A percentile compares a stretch with the other conserved stretches of the same genome.
These are phyloP conservation scores for Pseudogymnoascus sp. DNA, from an alignment of 2,329 filamentous ascomycete genomes.

Conservation along the genomic window DNA sequence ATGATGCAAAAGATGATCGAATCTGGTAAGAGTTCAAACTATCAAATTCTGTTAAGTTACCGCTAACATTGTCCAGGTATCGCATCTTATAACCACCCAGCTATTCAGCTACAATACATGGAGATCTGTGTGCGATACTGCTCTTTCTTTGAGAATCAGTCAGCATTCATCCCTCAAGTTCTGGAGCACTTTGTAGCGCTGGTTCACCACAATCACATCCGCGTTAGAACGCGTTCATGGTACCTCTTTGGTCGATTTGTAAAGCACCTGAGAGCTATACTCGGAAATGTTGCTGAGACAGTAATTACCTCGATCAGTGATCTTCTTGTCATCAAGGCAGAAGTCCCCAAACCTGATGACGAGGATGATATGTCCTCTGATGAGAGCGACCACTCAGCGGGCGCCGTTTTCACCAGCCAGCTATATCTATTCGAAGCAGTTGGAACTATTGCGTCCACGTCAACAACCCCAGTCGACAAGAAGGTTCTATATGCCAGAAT, in stretches of 20 bases:
- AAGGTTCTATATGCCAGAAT: constrained; percentile 81
- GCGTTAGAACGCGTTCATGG: constrained; percentile 88
- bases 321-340: constrained; percentile 82
- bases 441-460: constrained; percentile 81
- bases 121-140: constrained; percentile 95
- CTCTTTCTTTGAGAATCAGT: constrained; percentile 82
- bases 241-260: constrained; percentile 92
- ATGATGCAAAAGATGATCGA: constrained; percentile 97
- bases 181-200: constrained; percentile 87
- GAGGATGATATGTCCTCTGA: constrained; percentile 91
- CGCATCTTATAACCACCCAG: constrained; percentile 78
- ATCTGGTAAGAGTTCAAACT: constrained; percentile 56
- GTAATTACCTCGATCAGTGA: constrained; percentile 87
- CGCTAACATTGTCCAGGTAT: constrained; percentile 53
- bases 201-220: constrained; percentile 79
- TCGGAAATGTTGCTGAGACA: constrained; percentile 84
- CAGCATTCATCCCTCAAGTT: constrained; percentile 73
- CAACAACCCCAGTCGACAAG: constrained; percentile 69
- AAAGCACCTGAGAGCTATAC: constrained; percentile 74
- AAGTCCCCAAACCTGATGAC: constrained; percentile 68
- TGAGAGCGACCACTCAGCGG: constrained; percentile 81
- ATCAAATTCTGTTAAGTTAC: constrained; percentile 10
- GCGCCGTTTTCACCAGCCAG: constrained; percentile 84
- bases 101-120: constrained; percentile 94
- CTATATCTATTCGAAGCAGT: constrained; percentile 92